These are phyloP conservation scores for Rhizophora mangle DNA, from an alignment of 345 rosid species.

Conservation along the genomic window DNA sequence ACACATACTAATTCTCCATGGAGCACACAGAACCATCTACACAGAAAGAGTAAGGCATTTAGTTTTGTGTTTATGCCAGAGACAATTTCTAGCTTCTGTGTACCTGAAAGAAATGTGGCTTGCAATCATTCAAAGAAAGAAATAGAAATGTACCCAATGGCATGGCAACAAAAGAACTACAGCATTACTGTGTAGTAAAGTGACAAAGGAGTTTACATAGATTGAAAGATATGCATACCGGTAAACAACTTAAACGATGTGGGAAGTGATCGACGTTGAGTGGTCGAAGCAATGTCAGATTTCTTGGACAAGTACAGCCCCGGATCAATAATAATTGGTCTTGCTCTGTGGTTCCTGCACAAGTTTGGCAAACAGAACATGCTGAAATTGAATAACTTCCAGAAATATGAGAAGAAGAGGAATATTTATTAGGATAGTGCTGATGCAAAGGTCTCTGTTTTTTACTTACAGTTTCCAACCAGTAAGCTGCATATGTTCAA, in stretches of 20 bases:
- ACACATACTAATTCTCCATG: not conserved
- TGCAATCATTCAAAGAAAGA: not conserved
- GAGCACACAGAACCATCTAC: not conserved
- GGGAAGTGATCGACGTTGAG: conserved; percentile 87
- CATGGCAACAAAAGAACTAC: not conserved
- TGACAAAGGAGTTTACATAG: conserved; percentile 9
- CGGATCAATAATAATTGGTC: conserved; percentile 88
- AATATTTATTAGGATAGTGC: not conserved
- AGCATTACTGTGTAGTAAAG: not conserved
- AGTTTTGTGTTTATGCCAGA: not conserved
- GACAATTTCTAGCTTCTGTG: not conserved
- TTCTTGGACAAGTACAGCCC: conserved; percentile 90
- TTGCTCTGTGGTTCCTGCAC: conserved; percentile 77
- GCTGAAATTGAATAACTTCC: not conserved
- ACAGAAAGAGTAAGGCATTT: not conserved
- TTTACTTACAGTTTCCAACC: conserved; percentile 91
- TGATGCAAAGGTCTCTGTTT: not conserved
- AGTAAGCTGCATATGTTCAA: conserved; percentile 66
- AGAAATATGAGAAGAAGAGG: not conserved
- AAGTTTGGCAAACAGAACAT: conserved; percentile 10
- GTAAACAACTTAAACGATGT: conserved; percentile 83
- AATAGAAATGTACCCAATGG: not conserved
- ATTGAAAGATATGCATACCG: conserved; percentile 38
- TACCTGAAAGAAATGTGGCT: not conserved
- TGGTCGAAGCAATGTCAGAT: conserved; percentile 79